Evolutionary conservation across 1,284 basidiomycete genomes (phyloP).

Genomic region (Pseudozyma tsukubaensis): DNA sequence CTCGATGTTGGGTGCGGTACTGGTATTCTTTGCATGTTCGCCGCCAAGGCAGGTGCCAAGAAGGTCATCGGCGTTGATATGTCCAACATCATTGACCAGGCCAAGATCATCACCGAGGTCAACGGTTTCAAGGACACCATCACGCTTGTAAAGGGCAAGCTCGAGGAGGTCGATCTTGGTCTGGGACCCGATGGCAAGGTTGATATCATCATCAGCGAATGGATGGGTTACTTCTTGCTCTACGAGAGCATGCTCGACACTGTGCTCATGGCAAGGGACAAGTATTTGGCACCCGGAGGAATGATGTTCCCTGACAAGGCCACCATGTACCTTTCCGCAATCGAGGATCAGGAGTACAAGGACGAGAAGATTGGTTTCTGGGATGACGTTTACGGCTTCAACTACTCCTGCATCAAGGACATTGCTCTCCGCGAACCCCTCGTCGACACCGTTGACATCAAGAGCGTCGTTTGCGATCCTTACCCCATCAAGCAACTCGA

Average conservation of each 20-base stretch:
- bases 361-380: slow-evolving; percentile 97
- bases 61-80: slow-evolving; percentile 91
- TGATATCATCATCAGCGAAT: slow-evolving; percentile 99
- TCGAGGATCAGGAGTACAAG: slow-evolving; percentile 99
- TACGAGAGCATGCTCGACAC: slow-evolving; percentile 99
- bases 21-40: slow-evolving; percentile 98
- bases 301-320: slow-evolving; percentile 97
- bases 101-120: slow-evolving; percentile 92
- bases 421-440: slow-evolving; percentile 95
- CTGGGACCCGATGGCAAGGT: slow-evolving; percentile 66
- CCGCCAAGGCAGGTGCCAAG: slow-evolving; percentile 94
- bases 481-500: slow-evolving; percentile 74
- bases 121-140: slow-evolving; percentile 95
- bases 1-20: slow-evolving; percentile 99
- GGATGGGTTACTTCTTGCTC: slow-evolving; percentile 85
- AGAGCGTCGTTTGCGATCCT: slow-evolving; percentile 68
- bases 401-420: slow-evolving; percentile 99
- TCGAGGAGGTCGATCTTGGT: slow-evolving; percentile 81
- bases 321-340: slow-evolving; percentile 91
- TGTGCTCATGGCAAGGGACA: slow-evolving; percentile 94
- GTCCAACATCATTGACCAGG: slow-evolving; percentile 99
- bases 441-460: slow-evolving; percentile 85
- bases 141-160: slow-evolving; percentile 96
- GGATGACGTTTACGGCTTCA: slow-evolving; percentile 99
- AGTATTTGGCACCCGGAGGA: slow-evolving; percentile 86